A percentile compares a stretch with the other conserved stretches of the same genome.
Evolutionary conservation across 805 yeast species (phyloP).

Genomic region (Candida michaelii): DNA sequence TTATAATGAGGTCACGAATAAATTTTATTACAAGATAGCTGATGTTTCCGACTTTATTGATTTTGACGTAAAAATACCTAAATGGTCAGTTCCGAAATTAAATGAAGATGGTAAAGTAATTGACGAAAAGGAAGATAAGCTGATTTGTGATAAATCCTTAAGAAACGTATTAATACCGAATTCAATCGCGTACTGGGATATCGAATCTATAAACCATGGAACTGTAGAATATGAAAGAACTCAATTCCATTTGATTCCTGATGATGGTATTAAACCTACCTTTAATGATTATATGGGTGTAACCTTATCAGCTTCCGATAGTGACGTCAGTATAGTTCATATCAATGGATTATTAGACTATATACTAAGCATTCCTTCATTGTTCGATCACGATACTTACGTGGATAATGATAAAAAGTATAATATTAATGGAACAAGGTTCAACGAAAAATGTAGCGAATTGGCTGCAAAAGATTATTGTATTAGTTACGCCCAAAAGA

Average conservation of each 20-base stretch:
- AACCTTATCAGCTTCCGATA: conserved; percentile 30
- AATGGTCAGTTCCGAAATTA: conserved; percentile 23
- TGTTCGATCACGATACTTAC: conserved; percentile 14
- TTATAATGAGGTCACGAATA: conserved; percentile 15
- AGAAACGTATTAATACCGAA: conserved; percentile 33
- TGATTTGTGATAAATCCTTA: conserved; percentile 17
- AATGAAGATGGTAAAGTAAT: conserved; percentile 20
- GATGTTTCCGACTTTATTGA: conserved; percentile 28
- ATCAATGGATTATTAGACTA: conserved; percentile 22
- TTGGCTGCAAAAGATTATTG: conserved; percentile 18
- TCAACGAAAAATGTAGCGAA: conserved; percentile 18
- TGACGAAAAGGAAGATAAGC: conserved; percentile 2
- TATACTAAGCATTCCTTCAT: conserved; percentile 9
- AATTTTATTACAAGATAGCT: conserved; percentile 20
- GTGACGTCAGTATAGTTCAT: conserved; percentile 25
- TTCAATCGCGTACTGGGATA: conserved; percentile 28
- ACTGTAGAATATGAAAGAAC: conserved; percentile 13
- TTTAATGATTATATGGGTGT: conserved; percentile 26
- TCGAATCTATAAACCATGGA: conserved; percentile 18
- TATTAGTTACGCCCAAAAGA: conserved; percentile 11
- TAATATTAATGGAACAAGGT: background rate
- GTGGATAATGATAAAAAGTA: conserved; percentile 2
- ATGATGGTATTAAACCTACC: conserved; percentile 9
- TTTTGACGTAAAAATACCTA: conserved; percentile 23
- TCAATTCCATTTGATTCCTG: conserved; percentile 14